Conservation (phyloP, 495 filamentous ascomycete species). For the Lasiosphaeris hirsuta region DNA sequence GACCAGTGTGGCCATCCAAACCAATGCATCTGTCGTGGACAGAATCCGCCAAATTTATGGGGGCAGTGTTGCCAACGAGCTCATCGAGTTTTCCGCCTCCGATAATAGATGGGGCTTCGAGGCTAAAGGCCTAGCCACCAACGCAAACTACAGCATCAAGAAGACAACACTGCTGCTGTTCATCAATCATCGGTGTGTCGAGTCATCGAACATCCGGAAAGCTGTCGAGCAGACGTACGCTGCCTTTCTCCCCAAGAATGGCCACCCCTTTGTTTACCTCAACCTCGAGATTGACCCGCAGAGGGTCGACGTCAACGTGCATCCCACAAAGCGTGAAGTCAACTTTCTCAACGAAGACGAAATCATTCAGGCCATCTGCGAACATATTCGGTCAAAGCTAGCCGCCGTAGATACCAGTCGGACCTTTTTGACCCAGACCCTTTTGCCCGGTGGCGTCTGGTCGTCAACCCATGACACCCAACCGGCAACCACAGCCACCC, state of each 20-base stretch:
- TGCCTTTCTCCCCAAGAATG: constrained; percentile 86
- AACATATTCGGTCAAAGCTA: constrained; percentile 73
- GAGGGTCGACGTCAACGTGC: constrained; percentile 94
- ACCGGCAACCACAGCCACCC: constrained; percentile 27
- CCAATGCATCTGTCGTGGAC: constrained; percentile 67
- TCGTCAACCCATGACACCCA: constrained; percentile 29
- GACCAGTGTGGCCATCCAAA: constrained; percentile 72
- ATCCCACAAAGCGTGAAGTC: constrained; percentile 96
- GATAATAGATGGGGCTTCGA: constrained; percentile 81
- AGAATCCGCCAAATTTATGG: constrained; percentile 90
- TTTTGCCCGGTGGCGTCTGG: constrained; percentile 65
- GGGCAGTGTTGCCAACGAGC: constrained; percentile 79
- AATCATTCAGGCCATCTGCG: constrained; percentile 84
- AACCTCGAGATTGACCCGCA: constrained; percentile 91
- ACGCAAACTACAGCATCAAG: constrained; percentile 95
- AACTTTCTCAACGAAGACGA: constrained; percentile 99
- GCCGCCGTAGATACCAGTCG: constrained; percentile 90
- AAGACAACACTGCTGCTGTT: constrained; percentile 86
- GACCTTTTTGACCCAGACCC: constrained; percentile 88
- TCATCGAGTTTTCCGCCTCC: constrained; percentile 70
- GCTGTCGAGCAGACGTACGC: constrained; percentile 90
- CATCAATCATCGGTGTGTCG: constrained; percentile 97
- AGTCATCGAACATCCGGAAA: constrained; percentile 84
- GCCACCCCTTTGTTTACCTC: constrained; percentile 92
- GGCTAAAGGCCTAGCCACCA: constrained; percentile 77